These are phyloP conservation scores for Aureobasidium sp. DNA, from an alignment of 2,329 filamentous ascomycete genomes.

Conservation along the genomic window DNA sequence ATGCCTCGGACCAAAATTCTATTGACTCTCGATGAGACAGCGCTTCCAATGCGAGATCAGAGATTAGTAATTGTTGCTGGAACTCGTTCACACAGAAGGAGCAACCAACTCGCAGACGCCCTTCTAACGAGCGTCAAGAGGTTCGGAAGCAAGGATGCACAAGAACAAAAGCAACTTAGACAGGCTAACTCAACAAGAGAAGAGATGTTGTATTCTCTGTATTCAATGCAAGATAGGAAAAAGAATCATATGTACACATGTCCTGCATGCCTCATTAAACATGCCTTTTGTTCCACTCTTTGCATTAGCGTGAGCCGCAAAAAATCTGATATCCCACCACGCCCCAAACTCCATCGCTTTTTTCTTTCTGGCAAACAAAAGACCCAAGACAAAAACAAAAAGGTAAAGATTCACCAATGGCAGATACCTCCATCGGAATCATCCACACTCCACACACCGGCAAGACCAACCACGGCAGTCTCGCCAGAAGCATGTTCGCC, in stretches of 20 bases:
- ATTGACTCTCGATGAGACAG: neutral
- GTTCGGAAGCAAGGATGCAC: neutral
- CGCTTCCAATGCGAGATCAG: neutral
- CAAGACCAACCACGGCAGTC: constrained; percentile 61
- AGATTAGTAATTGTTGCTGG: neutral
- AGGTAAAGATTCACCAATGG: constrained; percentile 40
- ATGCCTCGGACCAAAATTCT: neutral
- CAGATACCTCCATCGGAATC: constrained; percentile 63
- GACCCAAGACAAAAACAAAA: neutral
- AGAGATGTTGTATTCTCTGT: constrained; percentile 1
- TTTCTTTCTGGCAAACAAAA: neutral
- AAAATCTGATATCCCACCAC: neutral
- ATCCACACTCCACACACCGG: constrained; percentile 83
- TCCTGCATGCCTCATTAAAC: neutral
- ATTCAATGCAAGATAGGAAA: neutral
- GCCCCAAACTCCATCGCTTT: constrained; percentile 11
- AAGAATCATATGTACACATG: constrained; percentile 1
- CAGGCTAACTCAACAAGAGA: neutral
- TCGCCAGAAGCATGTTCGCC: constrained; percentile 47
- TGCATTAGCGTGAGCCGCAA: neutral
- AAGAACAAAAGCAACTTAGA: neutral
- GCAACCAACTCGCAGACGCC: neutral
- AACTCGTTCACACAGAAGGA: too few relatives aligned
- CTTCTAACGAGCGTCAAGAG: neutral
- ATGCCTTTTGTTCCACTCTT: neutral